Conservation (phyloP, 192 early-diverging fungal species). For the Phlyctochytrium planicorne region DNA sequence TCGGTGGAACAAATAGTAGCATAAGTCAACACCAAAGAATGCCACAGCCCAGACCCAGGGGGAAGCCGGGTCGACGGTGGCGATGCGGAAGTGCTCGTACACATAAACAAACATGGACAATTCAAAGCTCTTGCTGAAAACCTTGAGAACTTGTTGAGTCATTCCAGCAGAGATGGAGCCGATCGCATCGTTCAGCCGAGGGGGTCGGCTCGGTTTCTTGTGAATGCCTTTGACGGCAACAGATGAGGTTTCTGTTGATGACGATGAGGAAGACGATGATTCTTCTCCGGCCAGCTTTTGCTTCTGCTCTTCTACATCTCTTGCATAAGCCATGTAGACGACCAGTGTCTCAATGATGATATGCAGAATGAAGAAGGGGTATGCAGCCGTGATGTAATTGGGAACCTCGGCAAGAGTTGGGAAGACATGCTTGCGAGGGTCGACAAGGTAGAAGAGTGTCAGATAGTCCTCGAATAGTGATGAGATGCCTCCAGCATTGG, state of each 20-base stretch:
- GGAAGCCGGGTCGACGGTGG: slow-evolving; percentile 38
- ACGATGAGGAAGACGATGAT: too few relatives aligned
- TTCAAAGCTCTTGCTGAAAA: slow-evolving; percentile 46
- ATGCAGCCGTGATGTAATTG: slow-evolving; percentile 52
- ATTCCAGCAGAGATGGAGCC: slow-evolving; percentile 51
- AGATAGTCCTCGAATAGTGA: slow-evolving; percentile 18
- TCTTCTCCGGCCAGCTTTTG: not conserved
- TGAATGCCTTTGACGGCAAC: slow-evolving; percentile 27
- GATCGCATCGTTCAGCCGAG: slow-evolving; percentile 55
- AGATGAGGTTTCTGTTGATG: not conserved
- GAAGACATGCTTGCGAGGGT: slow-evolving; percentile 42
- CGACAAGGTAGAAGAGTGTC: slow-evolving; percentile 52
- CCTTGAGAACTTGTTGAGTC: slow-evolving; percentile 50
- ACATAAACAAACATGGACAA: slow-evolving; percentile 51
- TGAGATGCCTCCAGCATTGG: too few relatives aligned
- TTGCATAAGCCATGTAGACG: slow-evolving; percentile 32
- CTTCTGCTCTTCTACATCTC: slow-evolving; percentile 10
- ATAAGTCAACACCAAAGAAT: slow-evolving; percentile 53
- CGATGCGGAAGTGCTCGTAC: slow-evolving; percentile 47
- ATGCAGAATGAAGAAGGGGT: slow-evolving; percentile 51
- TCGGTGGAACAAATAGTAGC: slow-evolving; percentile 52
- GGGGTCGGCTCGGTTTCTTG: not conserved
- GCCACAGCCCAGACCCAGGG: slow-evolving; percentile 51
- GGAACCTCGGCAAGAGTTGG: slow-evolving; percentile 41
- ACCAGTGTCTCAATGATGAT: slow-evolving; percentile 29